Percentiles rank a stretch among this genome's conserved stretches.
phyloP scores from a whole-genome alignment of 2,329 filamentous ascomycete genomes.

The Colletotrichum coccodes region DNA sequence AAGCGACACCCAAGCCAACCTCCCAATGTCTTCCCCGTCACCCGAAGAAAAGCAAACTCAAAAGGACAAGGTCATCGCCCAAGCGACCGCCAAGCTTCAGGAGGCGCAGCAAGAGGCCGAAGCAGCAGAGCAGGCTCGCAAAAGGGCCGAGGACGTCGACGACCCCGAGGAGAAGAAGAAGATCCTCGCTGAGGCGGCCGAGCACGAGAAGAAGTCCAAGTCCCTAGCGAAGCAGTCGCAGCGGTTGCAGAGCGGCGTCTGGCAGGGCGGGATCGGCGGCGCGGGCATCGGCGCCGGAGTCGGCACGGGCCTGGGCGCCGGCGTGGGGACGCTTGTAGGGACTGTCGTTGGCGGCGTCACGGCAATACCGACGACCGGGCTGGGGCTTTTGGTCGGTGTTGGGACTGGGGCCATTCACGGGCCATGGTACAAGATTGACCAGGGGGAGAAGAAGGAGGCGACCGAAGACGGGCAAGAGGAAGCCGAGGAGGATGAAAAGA shows the following conservation, averaged over 20 bases:
- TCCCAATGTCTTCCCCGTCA: conserved; percentile 13
- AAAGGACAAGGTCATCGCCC: conserved; percentile 21
- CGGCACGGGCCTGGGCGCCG: conserved; percentile 17
- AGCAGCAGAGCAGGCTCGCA: conserved; percentile 1
- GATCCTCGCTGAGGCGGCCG: conserved; percentile 18
- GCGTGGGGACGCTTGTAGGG: conserved; percentile 16
- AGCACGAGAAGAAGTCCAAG: conserved; percentile 22
- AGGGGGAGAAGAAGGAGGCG: neutral
- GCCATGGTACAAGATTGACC: conserved; percentile 22
- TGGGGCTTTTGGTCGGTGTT: conserved; percentile 14
- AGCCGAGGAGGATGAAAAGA: neutral
- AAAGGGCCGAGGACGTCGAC: conserved; percentile 14
- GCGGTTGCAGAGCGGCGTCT: conserved; percentile 23
- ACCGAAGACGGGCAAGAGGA: neutral
- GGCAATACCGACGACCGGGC: conserved; percentile 11
- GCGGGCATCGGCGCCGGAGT: conserved; percentile 25
- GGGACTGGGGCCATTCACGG: conserved; percentile 23
- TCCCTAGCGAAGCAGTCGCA: conserved; percentile 4
- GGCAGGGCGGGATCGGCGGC: conserved; percentile 27
- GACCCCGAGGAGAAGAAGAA: conserved; percentile 24
- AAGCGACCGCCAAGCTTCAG: conserved; percentile 24
- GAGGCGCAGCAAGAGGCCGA: conserved; percentile 20
- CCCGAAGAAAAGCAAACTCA: conserved; percentile 19
- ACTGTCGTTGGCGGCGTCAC: conserved; percentile 25
- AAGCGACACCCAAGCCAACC: too few species aligned